Conservation (phyloP, 768 basidiomycete genomes). For the Lactifluus piperatus region DNA sequence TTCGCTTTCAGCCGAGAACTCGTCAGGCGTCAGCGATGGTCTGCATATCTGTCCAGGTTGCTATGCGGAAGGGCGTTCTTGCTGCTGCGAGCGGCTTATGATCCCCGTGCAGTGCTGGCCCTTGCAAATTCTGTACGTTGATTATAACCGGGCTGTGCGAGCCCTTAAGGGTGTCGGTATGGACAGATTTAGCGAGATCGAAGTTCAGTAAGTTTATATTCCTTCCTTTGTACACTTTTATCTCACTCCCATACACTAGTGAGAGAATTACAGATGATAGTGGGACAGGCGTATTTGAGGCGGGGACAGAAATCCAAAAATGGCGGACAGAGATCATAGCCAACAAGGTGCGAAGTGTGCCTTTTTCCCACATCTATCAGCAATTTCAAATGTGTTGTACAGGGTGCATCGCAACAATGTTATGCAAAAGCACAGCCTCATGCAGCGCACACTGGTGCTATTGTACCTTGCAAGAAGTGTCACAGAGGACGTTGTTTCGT, state of each 20-base stretch:
- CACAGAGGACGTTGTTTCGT: slow-evolving; percentile 30
- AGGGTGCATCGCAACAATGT: neutral
- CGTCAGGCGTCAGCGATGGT: slow-evolving; percentile 30
- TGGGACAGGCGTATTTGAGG: slow-evolving; percentile 16
- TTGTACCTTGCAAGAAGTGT: slow-evolving; percentile 32
- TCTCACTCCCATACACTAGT: neutral
- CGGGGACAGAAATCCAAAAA: slow-evolving; percentile 19
- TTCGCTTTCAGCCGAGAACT: slow-evolving; percentile 12
- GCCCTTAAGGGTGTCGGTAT: slow-evolving; percentile 21
- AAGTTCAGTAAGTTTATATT: slow-evolving; percentile 1
- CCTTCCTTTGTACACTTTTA: neutral
- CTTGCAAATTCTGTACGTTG: slow-evolving; percentile 37
- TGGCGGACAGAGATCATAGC: neutral
- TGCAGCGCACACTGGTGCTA: neutral
- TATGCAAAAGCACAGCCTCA: slow-evolving; percentile 11
- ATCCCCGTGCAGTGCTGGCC: slow-evolving; percentile 47
- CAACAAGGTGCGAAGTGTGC: neutral
- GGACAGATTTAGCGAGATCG: neutral
- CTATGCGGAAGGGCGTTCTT: slow-evolving; percentile 72
- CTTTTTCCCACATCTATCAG: neutral
- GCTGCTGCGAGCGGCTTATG: slow-evolving; percentile 49
- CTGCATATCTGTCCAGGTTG: slow-evolving; percentile 59
- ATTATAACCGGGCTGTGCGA: slow-evolving; percentile 33
- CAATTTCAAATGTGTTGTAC: neutral
- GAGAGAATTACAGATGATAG: neutral